A percentile compares a stretch with the other conserved stretches of the same genome.
Evolutionary conservation across 768 basidiomycete species (phyloP).

Genomic region (Podaxis rugospora): DNA sequence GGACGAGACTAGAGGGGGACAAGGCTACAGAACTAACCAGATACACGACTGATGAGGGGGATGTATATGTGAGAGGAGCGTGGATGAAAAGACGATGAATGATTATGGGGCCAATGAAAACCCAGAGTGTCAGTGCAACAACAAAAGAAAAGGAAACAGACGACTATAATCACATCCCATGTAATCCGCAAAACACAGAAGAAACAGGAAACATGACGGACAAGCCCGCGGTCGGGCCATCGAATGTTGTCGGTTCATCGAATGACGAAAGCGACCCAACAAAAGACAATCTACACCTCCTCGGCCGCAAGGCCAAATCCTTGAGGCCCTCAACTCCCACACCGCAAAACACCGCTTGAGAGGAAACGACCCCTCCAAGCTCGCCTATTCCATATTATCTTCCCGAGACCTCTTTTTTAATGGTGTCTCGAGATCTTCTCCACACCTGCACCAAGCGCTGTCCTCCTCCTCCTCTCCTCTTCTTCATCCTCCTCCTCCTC

Average conservation of each 20-base stretch:
- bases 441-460: conserved; percentile 40
- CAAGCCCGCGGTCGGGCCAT: neutral
- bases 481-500: conserved; percentile 24
- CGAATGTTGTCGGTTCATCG: neutral
- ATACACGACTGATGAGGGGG: neutral
- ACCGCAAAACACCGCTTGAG: neutral
- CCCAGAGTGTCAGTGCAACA: neutral
- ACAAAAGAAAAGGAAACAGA: neutral
- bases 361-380: neutral
- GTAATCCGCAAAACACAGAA: neutral
- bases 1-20: neutral
- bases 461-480: conserved; percentile 25
- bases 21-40: neutral
- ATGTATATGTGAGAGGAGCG: neutral
- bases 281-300: neutral
- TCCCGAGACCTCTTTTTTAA: conserved; percentile 13
- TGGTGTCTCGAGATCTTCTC: conserved; percentile 45
- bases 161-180: neutral
- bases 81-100: neutral
- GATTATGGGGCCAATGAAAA: neutral
- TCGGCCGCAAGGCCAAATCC: neutral
- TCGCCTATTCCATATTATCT: neutral
- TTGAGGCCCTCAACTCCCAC: neutral
- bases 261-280: conserved; percentile 1
- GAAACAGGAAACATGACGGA: neutral